These are phyloP conservation scores for Teunomyces panamensis DNA, from an alignment of 805 yeast species.

Conservation along the genomic window DNA sequence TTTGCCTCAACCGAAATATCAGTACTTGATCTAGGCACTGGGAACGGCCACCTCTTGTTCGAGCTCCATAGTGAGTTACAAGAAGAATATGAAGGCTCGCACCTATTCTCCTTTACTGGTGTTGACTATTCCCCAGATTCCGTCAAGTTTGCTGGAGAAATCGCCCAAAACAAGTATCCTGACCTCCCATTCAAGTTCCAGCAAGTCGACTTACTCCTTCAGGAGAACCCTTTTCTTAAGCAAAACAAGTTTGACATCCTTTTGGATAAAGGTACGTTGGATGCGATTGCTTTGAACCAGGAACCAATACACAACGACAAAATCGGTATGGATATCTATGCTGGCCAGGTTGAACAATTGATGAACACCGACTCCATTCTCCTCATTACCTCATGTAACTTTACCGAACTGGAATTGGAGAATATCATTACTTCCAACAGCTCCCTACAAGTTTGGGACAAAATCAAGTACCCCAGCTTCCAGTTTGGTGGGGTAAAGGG, in stretches of 20 bases:
- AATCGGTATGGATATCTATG: conserved; percentile 58
- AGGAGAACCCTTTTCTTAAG: conserved; percentile 34
- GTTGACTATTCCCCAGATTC: conserved; percentile 84
- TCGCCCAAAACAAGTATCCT: conserved; percentile 43
- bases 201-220: conserved; percentile 65
- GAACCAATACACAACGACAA: conserved; percentile 42
- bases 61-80: conserved; percentile 63
- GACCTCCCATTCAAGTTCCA: conserved; percentile 49
- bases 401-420: conserved; percentile 75
- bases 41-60: conserved; percentile 88
- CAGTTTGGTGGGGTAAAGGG: conserved; percentile 90
- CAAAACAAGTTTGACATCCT: conserved; percentile 61
- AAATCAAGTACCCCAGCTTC: conserved; percentile 74
- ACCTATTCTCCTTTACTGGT: conserved; percentile 44
- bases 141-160: conserved; percentile 65
- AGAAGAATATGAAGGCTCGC: conserved; percentile 41
- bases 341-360: conserved; percentile 53
- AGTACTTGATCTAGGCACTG: conserved; percentile 88
- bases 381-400: conserved; percentile 88
- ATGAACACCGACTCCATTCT: conserved; percentile 58
- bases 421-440: conserved; percentile 48
- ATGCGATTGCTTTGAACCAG: conserved; percentile 89
- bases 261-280: conserved; percentile 92
- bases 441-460: conserved; percentile 56
- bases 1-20: conserved; percentile 24